phyloP scores from a whole-genome alignment of 139 green algal genomes.

The Asterochloris sp. region DNA sequence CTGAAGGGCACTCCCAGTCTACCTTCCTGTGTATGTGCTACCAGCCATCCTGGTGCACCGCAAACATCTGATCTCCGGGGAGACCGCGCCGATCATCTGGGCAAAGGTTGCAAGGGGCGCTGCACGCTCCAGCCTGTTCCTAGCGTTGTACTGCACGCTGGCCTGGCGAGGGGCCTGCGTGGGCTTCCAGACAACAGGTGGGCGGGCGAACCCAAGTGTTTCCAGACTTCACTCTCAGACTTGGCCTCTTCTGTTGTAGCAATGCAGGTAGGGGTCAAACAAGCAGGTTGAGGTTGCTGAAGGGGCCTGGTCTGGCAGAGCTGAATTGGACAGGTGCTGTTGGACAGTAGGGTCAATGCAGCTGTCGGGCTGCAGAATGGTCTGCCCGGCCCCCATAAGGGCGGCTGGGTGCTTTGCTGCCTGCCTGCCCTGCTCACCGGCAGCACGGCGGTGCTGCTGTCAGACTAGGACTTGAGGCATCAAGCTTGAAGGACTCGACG shows the following conservation, averaged over 20 bases:
- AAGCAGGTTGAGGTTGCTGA: too few relatives aligned
- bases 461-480: too few relatives aligned
- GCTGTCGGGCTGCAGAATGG: too few relatives aligned
- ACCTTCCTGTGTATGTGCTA: slow-evolving; percentile 66
- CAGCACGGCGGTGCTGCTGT: too few relatives aligned
- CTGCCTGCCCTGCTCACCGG: too few relatives aligned
- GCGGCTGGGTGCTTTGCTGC: too few relatives aligned
- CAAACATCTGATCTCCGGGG: slow-evolving; percentile 44
- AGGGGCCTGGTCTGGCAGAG: too few relatives aligned
- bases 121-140: slow-evolving; percentile 78
- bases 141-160: slow-evolving; percentile 73
- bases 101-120: slow-evolving; percentile 58
- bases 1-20: slow-evolving; percentile 65
- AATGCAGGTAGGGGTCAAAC: too few relatives aligned
- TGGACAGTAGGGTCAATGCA: too few relatives aligned
- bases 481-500: too few relatives aligned
- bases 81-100: slow-evolving; percentile 47
- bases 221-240: not conserved
- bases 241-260: not conserved
- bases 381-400: too few relatives aligned
- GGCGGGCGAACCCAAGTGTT: not conserved
- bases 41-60: slow-evolving; percentile 86
- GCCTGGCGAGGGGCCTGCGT: slow-evolving; percentile 61
- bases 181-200: slow-evolving; percentile 29
- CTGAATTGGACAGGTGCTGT: too few relatives aligned